Percentiles rank a stretch among this genome's conserved stretches.
These are phyloP conservation scores for Ambrosiella xylebori DNA, from an alignment of 2,329 filamentous ascomycete species.

Conservation along the genomic window DNA sequence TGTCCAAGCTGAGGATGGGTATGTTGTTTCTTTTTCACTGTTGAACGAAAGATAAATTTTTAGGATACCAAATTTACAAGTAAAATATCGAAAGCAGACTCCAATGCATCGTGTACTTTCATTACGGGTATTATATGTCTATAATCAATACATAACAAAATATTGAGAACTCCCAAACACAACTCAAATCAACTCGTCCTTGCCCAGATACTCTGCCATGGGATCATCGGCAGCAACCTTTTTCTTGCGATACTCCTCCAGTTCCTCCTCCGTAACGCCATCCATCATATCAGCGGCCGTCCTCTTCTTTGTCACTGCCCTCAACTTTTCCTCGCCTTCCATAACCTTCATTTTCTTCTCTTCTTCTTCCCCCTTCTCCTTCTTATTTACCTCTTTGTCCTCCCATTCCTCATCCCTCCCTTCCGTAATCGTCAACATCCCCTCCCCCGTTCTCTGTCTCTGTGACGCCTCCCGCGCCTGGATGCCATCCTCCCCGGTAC, in stretches of 20 bases:
- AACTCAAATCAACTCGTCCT: conserved; percentile 40
- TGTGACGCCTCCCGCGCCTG: conserved; percentile 64
- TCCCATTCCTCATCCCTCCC: conserved; percentile 16
- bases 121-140: neutral
- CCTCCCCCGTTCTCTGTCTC: conserved; percentile 28
- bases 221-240: conserved; percentile 61
- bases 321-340: conserved; percentile 19
- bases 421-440: conserved; percentile 24
- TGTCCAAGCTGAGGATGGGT: no score
- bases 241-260: conserved; percentile 72
- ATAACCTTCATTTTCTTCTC: conserved; percentile 16
- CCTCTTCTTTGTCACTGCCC: conserved; percentile 36
- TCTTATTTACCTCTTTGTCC: conserved; percentile 18
- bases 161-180: neutral
- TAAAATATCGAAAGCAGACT: no score
- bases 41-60: no score
- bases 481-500: conserved; percentile 80
- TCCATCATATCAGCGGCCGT: conserved; percentile 63
- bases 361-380: conserved; percentile 15
- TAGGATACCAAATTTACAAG: no score
- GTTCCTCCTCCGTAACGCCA: conserved; percentile 63
- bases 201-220: conserved; percentile 67
- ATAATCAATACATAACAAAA: neutral
- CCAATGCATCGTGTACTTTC: no score
- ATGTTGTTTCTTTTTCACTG: no score